Evolutionary conservation across 495 filamentous ascomycete genomes (phyloP), one percentile per base, ranked within the genome.

Genomic region (Annulohypoxylon bovei): DNA sequence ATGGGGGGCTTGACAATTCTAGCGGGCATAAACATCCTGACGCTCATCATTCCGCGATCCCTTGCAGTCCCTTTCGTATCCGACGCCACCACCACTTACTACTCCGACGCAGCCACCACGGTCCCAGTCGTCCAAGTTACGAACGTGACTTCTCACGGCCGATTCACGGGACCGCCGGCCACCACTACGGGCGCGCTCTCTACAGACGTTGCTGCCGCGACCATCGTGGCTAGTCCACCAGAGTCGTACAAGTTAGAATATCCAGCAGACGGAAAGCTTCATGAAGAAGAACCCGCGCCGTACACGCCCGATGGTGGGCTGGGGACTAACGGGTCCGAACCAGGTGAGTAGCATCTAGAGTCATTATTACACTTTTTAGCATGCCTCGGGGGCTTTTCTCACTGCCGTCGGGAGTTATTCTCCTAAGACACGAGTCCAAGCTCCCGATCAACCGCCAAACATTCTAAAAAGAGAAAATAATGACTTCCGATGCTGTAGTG

Each of bases 261-360:
- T 70, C 90, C 88, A 37, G 85, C 86, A 25, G 85, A 92, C 55
- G 93, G 94, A n/a, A 71, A 84, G 20, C 87, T 94, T 11, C 84
- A 88, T 23, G 75, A 88, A 20, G 81, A 86, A 3, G 74, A 90
- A 77, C 91, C 93, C 2, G 89, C 87, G 28, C 92, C 92, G 0
- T 96, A 89, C 80, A 87, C 84, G 0, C 93, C 93, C 0, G 85
- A 82, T 4, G 93, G 93, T 62, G 94, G 94, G 0, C 76, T 92
- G 0, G 92, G 91, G 4, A 95, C 92, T n/a, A 95, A 94, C 66
- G 91, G 91, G 39, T 86, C 85, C 2, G 81, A 79, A 25, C 94
- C 93, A 1, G 39, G 39, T 42, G 3, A 42, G 39, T 20, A 20
- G 4, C 39, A 42, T 42, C n/a, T 4, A 42, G 39, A 42, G 14